Evolutionary conservation across 768 basidiomycete species (phyloP).

Genomic region (Tulasnella sp.): DNA sequence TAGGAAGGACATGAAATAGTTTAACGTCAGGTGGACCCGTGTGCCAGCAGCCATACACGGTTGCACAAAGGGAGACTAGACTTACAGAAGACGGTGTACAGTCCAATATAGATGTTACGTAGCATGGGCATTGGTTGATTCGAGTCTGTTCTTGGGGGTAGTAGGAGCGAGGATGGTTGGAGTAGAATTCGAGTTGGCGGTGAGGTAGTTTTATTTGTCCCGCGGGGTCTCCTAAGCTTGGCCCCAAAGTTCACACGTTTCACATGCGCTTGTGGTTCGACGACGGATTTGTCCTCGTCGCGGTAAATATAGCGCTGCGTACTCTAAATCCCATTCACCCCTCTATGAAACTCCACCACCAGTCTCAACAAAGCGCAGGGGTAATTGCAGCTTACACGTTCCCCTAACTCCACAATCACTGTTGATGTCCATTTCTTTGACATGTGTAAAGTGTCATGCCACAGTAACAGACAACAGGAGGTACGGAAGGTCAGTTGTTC

Average conservation of each 20-base stretch:
- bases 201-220: neutral
- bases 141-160: neutral
- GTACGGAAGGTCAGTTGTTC: too few species aligned
- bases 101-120: neutral
- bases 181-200: neutral
- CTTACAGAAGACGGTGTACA: neutral
- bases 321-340: too few species aligned
- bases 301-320: too few species aligned
- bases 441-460: too few species aligned
- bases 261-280: too few species aligned
- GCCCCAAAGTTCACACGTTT: neutral
- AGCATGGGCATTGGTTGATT: neutral
- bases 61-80: neutral
- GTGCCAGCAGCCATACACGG: neutral
- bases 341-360: too few species aligned
- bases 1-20: neutral
- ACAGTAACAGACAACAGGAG: too few species aligned
- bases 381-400: too few species aligned
- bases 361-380: too few species aligned
- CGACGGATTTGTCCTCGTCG: too few species aligned
- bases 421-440: too few species aligned
- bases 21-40: neutral
- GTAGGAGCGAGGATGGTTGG: neutral
- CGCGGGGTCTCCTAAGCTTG: neutral
- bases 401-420: too few species aligned